Percentiles rank a stretch among this genome's conserved stretches.
These are phyloP conservation scores for Pholiota conissans DNA, from an alignment of 768 basidiomycete species.

Conservation along the genomic window DNA sequence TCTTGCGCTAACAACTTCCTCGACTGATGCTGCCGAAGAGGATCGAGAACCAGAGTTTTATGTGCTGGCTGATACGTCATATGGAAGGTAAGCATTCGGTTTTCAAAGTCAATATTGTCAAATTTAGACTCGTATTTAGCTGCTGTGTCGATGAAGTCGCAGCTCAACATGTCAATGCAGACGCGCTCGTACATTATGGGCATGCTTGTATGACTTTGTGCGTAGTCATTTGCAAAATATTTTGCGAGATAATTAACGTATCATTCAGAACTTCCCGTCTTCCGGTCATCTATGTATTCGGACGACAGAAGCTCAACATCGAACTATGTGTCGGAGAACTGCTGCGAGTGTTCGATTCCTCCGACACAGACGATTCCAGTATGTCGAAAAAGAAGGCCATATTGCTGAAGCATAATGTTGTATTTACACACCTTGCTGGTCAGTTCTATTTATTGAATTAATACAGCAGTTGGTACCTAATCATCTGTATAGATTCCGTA, in stretches of 20 bases:
- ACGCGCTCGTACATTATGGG: constrained; percentile 92
- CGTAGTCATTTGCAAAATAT: constrained; percentile 26
- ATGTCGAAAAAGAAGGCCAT: constrained; percentile 34
- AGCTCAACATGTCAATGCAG: constrained; percentile 90
- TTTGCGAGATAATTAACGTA: neutral
- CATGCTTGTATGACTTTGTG: constrained; percentile 95
- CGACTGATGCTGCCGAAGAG: constrained; percentile 21
- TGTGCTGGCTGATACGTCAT: constrained; percentile 96
- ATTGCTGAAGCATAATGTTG: constrained; percentile 75
- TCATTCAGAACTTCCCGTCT: constrained; percentile 73
- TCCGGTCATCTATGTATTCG: constrained; percentile 91
- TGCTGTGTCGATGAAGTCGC: constrained; percentile 98
- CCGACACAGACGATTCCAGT: constrained; percentile 2
- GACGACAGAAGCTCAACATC: constrained; percentile 65
- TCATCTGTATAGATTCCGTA: constrained; percentile 31
- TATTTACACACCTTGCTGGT: constrained; percentile 72
- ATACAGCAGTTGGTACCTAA: neutral
- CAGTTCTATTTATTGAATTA: constrained; percentile 3
- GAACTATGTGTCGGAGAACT: constrained; percentile 48
- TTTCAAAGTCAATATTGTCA: too few relatives aligned
- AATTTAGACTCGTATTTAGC: too few relatives aligned
- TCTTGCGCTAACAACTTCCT: constrained; percentile 13
- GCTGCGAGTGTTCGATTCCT: constrained; percentile 28
- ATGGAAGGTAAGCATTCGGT: constrained; percentile 68
- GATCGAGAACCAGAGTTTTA: constrained; percentile 51